Conservation (phyloP, 2,329 filamentous ascomycete genomes). For the Calonectria leucothoes region DNA sequence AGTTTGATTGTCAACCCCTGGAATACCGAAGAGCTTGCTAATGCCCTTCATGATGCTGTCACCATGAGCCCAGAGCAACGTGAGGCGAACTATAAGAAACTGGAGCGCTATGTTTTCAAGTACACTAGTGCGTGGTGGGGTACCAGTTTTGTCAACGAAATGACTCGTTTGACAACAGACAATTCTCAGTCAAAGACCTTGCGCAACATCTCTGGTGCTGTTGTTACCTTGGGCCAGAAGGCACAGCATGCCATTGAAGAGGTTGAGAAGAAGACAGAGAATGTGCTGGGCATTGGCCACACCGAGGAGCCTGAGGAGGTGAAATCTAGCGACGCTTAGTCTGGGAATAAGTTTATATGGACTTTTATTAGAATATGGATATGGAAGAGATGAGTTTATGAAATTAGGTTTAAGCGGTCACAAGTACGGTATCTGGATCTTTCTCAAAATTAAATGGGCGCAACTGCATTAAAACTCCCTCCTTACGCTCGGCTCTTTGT, state of each 20-base stretch:
- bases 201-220: conserved; percentile 54
- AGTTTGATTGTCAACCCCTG: conserved; percentile 97
- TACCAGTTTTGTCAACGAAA: conserved; percentile 88
- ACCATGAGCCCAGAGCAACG: conserved; percentile 94
- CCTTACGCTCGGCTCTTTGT: not conserved
- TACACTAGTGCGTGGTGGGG: conserved; percentile 99
- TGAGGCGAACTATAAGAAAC: conserved; percentile 86
- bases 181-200: conserved; percentile 53
- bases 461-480: not conserved
- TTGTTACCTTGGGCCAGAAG: conserved; percentile 47
- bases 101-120: conserved; percentile 96
- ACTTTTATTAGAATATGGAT: conserved; percentile 22
- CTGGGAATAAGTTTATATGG: conserved; percentile 1
- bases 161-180: conserved; percentile 65
- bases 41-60: conserved; percentile 94
- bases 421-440: conserved; percentile 30
- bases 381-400: conserved; percentile 38
- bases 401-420: conserved; percentile 38
- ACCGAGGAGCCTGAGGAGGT: conserved; percentile 31
- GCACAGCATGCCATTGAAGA: conserved; percentile 37
- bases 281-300: conserved; percentile 25
- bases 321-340: conserved; percentile 20
- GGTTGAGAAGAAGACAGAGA: conserved; percentile 34
- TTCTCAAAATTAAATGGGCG: conserved; percentile 23
- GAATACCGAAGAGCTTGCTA: conserved; percentile 96